Conservation (phyloP, 2,329 filamentous ascomycete genomes). For the Fusarium sp. region DNA sequence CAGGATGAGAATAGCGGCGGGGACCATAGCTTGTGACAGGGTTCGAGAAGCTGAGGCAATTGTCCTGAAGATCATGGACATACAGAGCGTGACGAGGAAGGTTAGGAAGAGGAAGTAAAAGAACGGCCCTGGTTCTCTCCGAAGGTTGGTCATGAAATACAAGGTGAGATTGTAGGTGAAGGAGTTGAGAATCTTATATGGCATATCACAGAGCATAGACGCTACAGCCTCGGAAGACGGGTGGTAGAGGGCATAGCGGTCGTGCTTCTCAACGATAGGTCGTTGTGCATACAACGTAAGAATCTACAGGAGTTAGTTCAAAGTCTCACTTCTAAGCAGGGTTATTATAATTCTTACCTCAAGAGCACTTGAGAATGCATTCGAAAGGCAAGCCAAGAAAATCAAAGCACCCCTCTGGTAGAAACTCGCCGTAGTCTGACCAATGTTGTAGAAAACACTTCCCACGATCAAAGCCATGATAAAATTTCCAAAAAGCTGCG, state of each 20-base stretch:
- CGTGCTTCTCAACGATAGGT: slow-evolving; percentile 55
- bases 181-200: slow-evolving; percentile 56
- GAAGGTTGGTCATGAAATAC: slow-evolving; percentile 65
- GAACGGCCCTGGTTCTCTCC: slow-evolving; percentile 61
- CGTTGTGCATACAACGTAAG: slow-evolving; percentile 52
- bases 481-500: slow-evolving; percentile 60
- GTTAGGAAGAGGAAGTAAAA: slow-evolving; percentile 63
- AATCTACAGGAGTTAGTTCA: slow-evolving; percentile 51
- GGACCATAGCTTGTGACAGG: slow-evolving; percentile 60
- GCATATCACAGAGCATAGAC: slow-evolving; percentile 58
- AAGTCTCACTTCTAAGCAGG: fast-evolving
- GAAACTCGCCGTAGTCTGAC: slow-evolving; percentile 60
- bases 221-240: slow-evolving; percentile 52
- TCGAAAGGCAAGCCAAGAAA: slow-evolving; percentile 67
- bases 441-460: slow-evolving; percentile 65
- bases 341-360: slow-evolving; percentile 41
- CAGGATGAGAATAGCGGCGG: slow-evolving; percentile 55
- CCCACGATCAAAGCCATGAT: slow-evolving; percentile 67
- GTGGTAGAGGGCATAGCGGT: slow-evolving; percentile 55
- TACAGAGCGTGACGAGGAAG: slow-evolving; percentile 54
- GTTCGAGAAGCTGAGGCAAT: slow-evolving; percentile 64
- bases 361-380: slow-evolving; percentile 59
- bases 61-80: slow-evolving; percentile 62
- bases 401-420: slow-evolving; percentile 63
- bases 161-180: slow-evolving; percentile 61